Conservation (phyloP, 2,329 filamentous ascomycete genomes). For the Xylariaceae sp. region DNA sequence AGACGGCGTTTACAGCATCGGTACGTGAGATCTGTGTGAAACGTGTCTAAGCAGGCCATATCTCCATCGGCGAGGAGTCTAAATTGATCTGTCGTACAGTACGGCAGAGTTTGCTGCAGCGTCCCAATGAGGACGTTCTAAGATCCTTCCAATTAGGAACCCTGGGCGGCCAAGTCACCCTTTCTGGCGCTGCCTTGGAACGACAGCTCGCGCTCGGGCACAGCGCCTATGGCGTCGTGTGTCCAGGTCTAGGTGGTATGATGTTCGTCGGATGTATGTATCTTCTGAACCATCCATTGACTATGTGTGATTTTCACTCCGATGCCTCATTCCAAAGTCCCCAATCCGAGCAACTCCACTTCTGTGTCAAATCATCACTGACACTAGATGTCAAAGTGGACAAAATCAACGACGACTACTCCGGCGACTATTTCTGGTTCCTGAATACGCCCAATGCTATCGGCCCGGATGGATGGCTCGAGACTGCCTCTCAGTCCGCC, state of each 20-base stretch:
- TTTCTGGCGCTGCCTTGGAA: conserved; percentile 17
- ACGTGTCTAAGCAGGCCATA: too few species aligned
- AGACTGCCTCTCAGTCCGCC: conserved; percentile 37
- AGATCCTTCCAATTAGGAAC: conserved; percentile 9
- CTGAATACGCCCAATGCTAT: conserved; percentile 54
- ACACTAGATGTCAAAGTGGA: too few species aligned
- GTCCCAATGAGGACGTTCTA: too few species aligned
- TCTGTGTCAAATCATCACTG: too few species aligned
- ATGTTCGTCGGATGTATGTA: conserved; percentile 18
- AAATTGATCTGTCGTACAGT: too few species aligned
- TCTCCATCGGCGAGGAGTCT: too few species aligned
- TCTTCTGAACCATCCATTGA: too few species aligned
- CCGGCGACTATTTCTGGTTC: conserved; percentile 20
- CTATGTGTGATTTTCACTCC: too few species aligned
- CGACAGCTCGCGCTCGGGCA: conserved; percentile 20
- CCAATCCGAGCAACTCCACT: too few species aligned
- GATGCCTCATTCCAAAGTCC: too few species aligned
- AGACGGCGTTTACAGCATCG: conserved; percentile 20
- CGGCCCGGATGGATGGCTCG: conserved; percentile 81
- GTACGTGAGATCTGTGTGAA: conserved; percentile 11
- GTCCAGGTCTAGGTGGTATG: conserved; percentile 3
- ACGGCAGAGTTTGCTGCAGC: too few species aligned
- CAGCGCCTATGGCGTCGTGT: conserved; percentile 11
- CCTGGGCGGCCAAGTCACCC: conserved; percentile 15
- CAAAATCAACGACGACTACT: conserved; percentile 11